Conservation (phyloP, 352 stramenopile species). For the Phytophthora agathidicida region DNA sequence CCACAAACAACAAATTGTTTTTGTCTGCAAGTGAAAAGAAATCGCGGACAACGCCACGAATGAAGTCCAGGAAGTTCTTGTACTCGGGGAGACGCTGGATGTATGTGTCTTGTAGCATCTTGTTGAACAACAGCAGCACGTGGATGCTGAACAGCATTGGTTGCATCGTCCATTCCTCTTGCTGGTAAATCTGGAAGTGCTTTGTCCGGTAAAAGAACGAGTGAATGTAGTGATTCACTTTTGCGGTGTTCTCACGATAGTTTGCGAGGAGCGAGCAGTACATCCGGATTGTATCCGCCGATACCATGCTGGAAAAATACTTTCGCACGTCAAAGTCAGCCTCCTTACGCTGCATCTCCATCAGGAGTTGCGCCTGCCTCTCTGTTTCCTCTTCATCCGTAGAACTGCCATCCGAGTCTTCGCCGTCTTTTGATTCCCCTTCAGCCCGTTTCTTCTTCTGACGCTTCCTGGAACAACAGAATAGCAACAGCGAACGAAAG, state of each 20-base stretch:
- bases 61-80: conserved; percentile 80
- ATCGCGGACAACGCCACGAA: conserved; percentile 73
- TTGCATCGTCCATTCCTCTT: conserved; percentile 84
- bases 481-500: not conserved
- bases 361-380: conserved; percentile 63
- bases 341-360: conserved; percentile 89
- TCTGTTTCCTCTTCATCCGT: conserved; percentile 83
- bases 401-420: conserved; percentile 57
- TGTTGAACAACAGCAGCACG: conserved; percentile 81
- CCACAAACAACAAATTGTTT: conserved; percentile 85
- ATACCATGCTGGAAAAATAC: conserved; percentile 85
- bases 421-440: conserved; percentile 35
- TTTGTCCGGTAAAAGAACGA: conserved; percentile 88
- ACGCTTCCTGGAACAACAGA: conserved; percentile 38
- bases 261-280: conserved; percentile 74
- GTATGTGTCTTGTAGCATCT: conserved; percentile 80
- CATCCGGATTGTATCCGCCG: conserved; percentile 84
- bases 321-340: conserved; percentile 84
- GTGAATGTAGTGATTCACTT: conserved; percentile 91
- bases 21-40: conserved; percentile 82
- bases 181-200: conserved; percentile 76
- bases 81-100: conserved; percentile 69
- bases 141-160: conserved; percentile 89
- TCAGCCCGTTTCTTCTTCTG: conserved; percentile 46
- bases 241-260: conserved; percentile 80